Evolutionary conservation across 2,329 filamentous ascomycete genomes (phyloP).

Genomic region (Neofusicoccum cordaticola): DNA sequence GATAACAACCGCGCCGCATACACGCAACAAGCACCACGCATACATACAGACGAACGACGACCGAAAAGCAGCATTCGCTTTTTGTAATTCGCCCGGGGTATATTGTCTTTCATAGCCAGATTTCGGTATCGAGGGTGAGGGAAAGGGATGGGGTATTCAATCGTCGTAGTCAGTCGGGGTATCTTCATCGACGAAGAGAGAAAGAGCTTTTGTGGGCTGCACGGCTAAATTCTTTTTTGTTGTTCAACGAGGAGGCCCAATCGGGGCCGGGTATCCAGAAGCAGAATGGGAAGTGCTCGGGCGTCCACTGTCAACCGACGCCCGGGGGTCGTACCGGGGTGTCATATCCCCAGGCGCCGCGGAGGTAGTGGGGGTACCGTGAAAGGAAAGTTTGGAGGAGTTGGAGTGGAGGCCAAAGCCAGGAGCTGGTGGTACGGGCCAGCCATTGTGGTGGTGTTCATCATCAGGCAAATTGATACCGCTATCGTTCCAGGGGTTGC

Average conservation of each 20-base stretch:
- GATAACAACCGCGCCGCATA: constrained; percentile 18
- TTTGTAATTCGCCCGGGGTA: constrained; percentile 18
- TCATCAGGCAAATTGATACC: constrained; percentile 92
- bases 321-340: constrained; percentile 77
- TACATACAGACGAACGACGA: constrained; percentile 18
- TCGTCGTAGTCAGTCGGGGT: constrained; percentile 15
- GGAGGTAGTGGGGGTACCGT: constrained; percentile 40
- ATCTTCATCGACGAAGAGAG: constrained; percentile 19
- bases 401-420: constrained; percentile 25
- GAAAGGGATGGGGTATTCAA: constrained; percentile 17
- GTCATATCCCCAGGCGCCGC: constrained; percentile 71
- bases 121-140: constrained; percentile 16
- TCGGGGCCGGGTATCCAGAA: constrained; percentile 93
- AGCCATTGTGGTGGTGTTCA: constrained; percentile 54
- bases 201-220: constrained; percentile 31
- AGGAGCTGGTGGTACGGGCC: constrained; percentile 31
- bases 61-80: constrained; percentile 18
- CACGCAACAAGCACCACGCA: constrained; percentile 16
- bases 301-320: constrained; percentile 86
- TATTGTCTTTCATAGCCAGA: constrained; percentile 19
- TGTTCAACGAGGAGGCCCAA: constrained; percentile 85
- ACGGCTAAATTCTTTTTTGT: constrained; percentile 23
- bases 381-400: constrained; percentile 21
- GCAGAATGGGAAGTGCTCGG: constrained; percentile 94
- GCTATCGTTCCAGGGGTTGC: constrained; percentile 98